Evolutionary conservation across 495 filamentous ascomycete genomes (phyloP), one percentile per base, ranked within the genome.

Genomic region (Penicillium lividum): DNA sequence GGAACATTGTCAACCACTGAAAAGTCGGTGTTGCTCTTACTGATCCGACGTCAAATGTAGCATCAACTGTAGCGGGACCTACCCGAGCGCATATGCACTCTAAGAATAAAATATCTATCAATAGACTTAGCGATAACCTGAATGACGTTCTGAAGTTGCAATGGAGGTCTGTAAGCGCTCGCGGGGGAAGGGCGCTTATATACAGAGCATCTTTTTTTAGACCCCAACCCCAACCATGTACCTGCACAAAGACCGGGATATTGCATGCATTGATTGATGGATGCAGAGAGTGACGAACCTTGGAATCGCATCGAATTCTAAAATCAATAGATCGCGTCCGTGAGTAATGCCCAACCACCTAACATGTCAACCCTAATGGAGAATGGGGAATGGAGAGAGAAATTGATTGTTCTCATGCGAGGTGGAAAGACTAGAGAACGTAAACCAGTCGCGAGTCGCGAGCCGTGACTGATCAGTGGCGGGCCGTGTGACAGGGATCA

Each of bases 391-490:
- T 16, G 22, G 47, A 25, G 25, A n/a, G 13, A 16, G n/a, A 51
- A 53, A 53, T 51, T 59, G 64, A 68, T 49, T 48, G 47, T 16
- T 51, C 66, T 66, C 45, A 68, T 68, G 66, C 53, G 63, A 68
- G 66, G 63, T 49, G 40, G 27, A 31, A 47, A 44, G 40, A 61
- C 61, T 64, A 67, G 61, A 58, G 11, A 13, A 40, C 4, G 38
- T n/a, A 40, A 40, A 15, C 38, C 38, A 40, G 22, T 22, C 22
- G 22, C 15, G 38, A 15, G 38, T 57, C 48, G 54, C 25, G 50
- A 22, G 22, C 22, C 22, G 22, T 22, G 22, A 22, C 22, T 22
- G 22, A 22, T 22, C 22, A 22, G 62, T 64, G 64, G 54, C 54
- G 54, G 22, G 22, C 52, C 56, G 28, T 53, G 50, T 65, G 59